These are phyloP conservation scores for Apiospora kogelbergensis DNA, from an alignment of 2,329 filamentous ascomycete genomes.

Conservation along the genomic window DNA sequence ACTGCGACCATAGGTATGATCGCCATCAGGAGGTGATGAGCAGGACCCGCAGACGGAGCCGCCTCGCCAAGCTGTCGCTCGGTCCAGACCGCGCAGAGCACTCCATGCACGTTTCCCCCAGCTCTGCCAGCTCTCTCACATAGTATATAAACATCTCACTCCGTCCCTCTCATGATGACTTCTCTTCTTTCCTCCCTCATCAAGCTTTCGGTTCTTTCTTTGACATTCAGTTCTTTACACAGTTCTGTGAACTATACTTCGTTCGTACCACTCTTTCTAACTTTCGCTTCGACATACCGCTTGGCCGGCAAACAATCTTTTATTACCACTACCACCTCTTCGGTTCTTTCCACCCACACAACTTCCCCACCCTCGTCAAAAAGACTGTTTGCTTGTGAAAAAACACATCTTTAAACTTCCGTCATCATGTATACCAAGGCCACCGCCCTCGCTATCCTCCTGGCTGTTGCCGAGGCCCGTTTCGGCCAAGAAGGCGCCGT, in stretches of 20 bases:
- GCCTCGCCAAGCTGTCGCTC: background rate
- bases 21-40: background rate
- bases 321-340: background rate
- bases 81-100: background rate
- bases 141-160: conserved; percentile 11
- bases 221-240: conserved; percentile 25
- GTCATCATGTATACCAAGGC: conserved; percentile 43
- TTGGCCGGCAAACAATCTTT: conserved; percentile 26
- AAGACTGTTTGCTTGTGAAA: conserved; percentile 6
- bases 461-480: conserved; percentile 50
- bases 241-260: conserved; percentile 39
- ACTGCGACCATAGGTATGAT: background rate
- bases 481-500: conserved; percentile 65
- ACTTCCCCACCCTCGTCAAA: background rate
- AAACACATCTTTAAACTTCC: conserved; percentile 12
- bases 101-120: background rate
- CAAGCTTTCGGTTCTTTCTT: conserved; percentile 19
- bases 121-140: background rate
- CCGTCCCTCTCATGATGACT: conserved; percentile 15
- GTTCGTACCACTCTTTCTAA: conserved; percentile 32
- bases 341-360: background rate
- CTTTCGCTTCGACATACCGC: conserved; percentile 29
- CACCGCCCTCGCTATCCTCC: conserved; percentile 38
- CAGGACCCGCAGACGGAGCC: background rate
- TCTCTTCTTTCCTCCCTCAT: conserved; percentile 19